Evolutionary conservation across 1,284 basidiomycete genomes (phyloP), one percentile per base, ranked within the genome.

Genomic region (Boletus semigastroideus): DNA sequence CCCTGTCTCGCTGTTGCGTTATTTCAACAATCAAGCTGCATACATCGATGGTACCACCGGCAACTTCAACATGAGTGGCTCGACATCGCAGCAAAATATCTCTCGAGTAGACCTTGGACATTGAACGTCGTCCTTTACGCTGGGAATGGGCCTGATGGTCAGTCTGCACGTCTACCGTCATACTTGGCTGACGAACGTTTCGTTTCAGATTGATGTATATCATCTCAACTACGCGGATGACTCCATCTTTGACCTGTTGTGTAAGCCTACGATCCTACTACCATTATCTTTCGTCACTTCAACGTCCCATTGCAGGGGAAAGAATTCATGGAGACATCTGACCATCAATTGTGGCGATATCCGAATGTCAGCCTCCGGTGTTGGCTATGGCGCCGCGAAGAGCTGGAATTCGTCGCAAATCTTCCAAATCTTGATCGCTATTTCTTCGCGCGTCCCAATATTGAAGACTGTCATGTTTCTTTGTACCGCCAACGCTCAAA

Each of bases 11-110:
- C 45, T 77, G 2, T 47, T 51, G 2, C 34, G 46, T 25, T 42
- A 73, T 11, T 68, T 77, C 52, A 49, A 77, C 14, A 78, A 75
- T 46, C 69, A 74, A 49, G 75, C 75, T 7, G 74, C 75, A 6
- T 77, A 75, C 1, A 19, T 65, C 0, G 57, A 72, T 44, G 75
- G 75, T 1, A 64, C 67, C 16, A 54, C 41, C 0, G 72, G 72
- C 2, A 59, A 72, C 54, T 76, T 76, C 44, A 68, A 74, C 52
- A 62, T 61, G 3, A 40, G 58, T 19, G 74, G 75, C 8, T 60
- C 67, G 12, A 74, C 72, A 31, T 76, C 44, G 69, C 69, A 39
- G 72, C 72, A 36, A 65, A 71, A 39, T 65, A 67, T 43, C 58
- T 76, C 14, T 74, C 73, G 2, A 45, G 47, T 1, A 72, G 73